Evolutionary conservation across 75 land plant species (phyloP), one percentile per base, ranked within the genome.

Genomic region (Cryptomeria japonica): DNA sequence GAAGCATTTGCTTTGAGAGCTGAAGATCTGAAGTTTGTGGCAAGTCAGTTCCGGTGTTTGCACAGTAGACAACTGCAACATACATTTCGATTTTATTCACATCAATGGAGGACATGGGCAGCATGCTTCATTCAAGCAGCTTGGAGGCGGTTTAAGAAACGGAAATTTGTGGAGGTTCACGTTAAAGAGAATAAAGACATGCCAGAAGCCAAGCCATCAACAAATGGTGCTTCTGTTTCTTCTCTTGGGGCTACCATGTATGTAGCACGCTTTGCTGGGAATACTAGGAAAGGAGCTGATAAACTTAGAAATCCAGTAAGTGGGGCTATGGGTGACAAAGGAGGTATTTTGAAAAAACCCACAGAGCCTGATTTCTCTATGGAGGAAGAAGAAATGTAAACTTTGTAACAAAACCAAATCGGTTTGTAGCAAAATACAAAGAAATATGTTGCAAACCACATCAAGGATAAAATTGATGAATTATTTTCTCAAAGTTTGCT

Each of bases 51-150:
- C 82, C 79, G 98, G 34, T 83, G 92, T 32, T 89, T 96, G 18
- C 96, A 94, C 82, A 95, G 96, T 91, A 94, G 92, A 83, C 89
- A 94, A 47, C 92, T 98, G 36, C 88, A 92, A 31, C 94, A 95
- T 86, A 98, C 92, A 85, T 93, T 96, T 86, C 86, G 97, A 79
- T 95, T 92, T 91, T 95, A 96, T 84, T 96, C 99, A 4, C 95
- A 93, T 80, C 96, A 95, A 34, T 98, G 99, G 98, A 75, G 97
- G 25, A 92, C 94, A 5, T 96, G 98, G 99, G 97, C 97, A 25
- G 97, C 98, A 3, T 93, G 94, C 70, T 94, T 88, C 85, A 89
- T 98, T 42, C 99, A 98, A 84, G 95, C 93, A 0, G 97, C 98
- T 1, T 98, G 99, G 99, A 90, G 93, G 83, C 87, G 97, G 51